phyloP scores from a whole-genome alignment of 768 basidiomycete genomes.

The Tremella yokohamensis region DNA sequence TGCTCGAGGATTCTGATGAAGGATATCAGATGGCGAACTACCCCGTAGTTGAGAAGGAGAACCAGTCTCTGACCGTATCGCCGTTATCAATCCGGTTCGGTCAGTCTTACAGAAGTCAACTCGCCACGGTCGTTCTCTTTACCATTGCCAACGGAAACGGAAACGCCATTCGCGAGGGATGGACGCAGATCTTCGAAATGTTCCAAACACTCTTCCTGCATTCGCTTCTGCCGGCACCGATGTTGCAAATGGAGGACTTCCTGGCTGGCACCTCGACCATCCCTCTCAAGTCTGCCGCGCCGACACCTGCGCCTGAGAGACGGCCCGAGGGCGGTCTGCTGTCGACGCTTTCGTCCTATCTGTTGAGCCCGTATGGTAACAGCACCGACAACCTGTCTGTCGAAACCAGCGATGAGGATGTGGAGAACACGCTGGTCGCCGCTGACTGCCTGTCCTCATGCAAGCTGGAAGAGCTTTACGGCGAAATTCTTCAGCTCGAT shows the following conservation, averaged over 20 bases:
- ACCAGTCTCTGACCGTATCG: conserved; percentile 83
- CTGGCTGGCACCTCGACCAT: conserved; percentile 90
- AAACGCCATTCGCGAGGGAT: conserved; percentile 87
- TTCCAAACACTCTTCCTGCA: conserved; percentile 94
- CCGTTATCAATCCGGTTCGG: conserved; percentile 89
- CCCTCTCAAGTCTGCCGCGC: conserved; percentile 73
- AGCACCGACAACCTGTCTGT: conserved; percentile 73
- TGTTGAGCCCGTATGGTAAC: conserved; percentile 86
- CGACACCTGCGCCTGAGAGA: conserved; percentile 57
- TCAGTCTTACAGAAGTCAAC: conserved; percentile 87
- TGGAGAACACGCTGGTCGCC: conserved; percentile 90
- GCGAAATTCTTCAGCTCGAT: conserved; percentile 82
- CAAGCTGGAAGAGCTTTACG: conserved; percentile 87
- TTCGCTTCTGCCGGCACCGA: conserved; percentile 78
- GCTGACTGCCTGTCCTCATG: conserved; percentile 94
- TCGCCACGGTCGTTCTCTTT: conserved; percentile 95
- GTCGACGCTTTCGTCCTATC: conserved; percentile 88
- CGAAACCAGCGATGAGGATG: conserved; percentile 80
- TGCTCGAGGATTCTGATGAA: conserved; percentile 67
- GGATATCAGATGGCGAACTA: conserved; percentile 62
- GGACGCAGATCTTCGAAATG: conserved; percentile 98
- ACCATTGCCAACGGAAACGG: conserved; percentile 97
- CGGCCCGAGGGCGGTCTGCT: conserved; percentile 78
- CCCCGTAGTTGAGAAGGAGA: conserved; percentile 84
- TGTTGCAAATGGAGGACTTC: conserved; percentile 98